Evolutionary conservation across 2,329 filamentous ascomycete species (phyloP), one percentile per base, ranked within the genome.

Genomic region (Fusarium sp.): DNA sequence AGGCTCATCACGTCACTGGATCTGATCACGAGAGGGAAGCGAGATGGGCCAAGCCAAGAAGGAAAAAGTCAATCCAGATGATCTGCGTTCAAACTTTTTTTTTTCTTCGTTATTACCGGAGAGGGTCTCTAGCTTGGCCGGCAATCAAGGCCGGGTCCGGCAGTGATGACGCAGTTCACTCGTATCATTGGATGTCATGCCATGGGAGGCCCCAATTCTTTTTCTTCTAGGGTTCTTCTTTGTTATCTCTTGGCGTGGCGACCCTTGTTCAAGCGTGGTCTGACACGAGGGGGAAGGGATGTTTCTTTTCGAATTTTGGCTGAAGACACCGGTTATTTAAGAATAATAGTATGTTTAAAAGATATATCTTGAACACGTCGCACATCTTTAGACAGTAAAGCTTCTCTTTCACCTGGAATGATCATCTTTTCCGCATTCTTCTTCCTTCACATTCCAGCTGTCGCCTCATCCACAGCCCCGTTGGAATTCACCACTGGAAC

Each of bases 1-100:
- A 35, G 52, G 64, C 68, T 56, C 56, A 52, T 72, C 71, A 73
- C 71, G 64, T 73, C 71, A 74, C 60, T 45, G 71, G 71, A 32
- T 12, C 35, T 70, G 32, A 60, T 52, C 47, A 52, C 27, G 47
- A 52, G 47, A 52, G 40, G 22, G 22, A 52, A 52, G 65, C 64
- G 70, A 22, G 60, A 35, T 14, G 7, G 11, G n/a, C 35, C 14
- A 37, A 37, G 35, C 35, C 35, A 37, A 37, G 35, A 63, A 3
- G 6, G 4, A 10, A 47, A 68, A 66, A 50, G 61, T 57, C 20
- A 45, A 64, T 70, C 64, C 71, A 69, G 68, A 73, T 73, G 68
- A 73, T 73, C 71, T 73, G 61, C 71, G 61, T 65, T 15, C 63
- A 40, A 38, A 68, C 54, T 33, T 62, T 52, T 45, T 25, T 27